Base-by-base conservation (phyloP, 495 filamentous ascomycete species). In the Xylaria telfairii region DNA sequence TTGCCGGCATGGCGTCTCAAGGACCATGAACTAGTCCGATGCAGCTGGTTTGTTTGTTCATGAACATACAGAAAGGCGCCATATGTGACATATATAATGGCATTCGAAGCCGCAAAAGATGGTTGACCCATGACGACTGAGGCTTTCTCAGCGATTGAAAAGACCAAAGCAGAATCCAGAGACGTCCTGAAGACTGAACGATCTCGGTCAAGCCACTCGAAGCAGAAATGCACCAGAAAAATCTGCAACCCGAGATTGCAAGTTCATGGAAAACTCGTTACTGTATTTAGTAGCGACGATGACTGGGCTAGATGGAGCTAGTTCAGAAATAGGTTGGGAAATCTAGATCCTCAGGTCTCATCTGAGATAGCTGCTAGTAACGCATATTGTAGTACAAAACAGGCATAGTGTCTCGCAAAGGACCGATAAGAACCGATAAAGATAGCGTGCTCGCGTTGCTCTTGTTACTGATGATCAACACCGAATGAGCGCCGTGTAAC, bases 31-130 rank as follows among this genome's bases (percentile, higher is more conserved):
- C 17, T 44, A 46, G n/a, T 53, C 6, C 17, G 37, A 56, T 64
- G 68, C 44, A 3, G 13, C 37, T 70, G 47, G 24, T 44, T 15
- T 53, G n/a, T 9, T 30, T n/a, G 67, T 5, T 54, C 67, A 42
- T 51, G 32, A 67, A 77, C 88, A 71, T 81, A 93, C 92, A 93
- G 79, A 77, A 94, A 94, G 24, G 83, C 81, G 34, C 83, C 89
- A 81, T 93, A 94, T 30, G 91, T 91, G 24, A 90, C 78, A 74
- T 93, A 94, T 75, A 94, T 90, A 68, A 93, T 83, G 76, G 90
- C 90, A 81, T 93, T 91, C 17, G 92, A 93, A 75, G 90, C 90
- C 82, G 86, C 82, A 41, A 83, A 87, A 0, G 91, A 92, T 68
- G 90, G 90, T 70, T 90, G 86, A 21, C 90, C 90, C 91, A 93